Conservation (phyloP, 2,329 filamentous ascomycete genomes). For the Calycina marina region DNA sequence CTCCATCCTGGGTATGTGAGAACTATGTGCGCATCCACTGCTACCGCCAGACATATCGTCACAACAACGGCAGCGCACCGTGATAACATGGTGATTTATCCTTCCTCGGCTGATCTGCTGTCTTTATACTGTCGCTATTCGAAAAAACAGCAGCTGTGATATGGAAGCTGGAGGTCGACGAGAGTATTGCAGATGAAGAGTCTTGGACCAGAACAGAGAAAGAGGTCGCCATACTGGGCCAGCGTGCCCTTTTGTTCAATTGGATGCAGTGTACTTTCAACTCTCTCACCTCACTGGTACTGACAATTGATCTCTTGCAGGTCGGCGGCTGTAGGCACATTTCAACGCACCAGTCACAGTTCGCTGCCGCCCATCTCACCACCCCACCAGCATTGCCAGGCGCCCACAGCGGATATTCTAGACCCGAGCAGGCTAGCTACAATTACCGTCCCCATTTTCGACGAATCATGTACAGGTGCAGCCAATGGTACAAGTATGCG, state of each 20-base stretch:
- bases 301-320: background rate
- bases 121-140: background rate
- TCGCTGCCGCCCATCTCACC: background rate
- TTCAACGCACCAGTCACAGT: background rate
- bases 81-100: background rate
- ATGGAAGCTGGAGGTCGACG: background rate
- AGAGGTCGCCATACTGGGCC: background rate
- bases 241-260: background rate
- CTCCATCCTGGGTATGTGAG: conserved; percentile 27
- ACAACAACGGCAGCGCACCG: conserved; percentile 1
- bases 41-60: conserved; percentile 7
- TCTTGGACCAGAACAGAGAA: background rate
- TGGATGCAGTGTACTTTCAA: background rate
- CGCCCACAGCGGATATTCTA: background rate
- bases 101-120: background rate
- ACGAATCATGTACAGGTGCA: too few relatives aligned
- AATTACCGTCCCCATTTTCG: too few relatives aligned
- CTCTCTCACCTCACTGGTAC: too few relatives aligned
- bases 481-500: too few relatives aligned
- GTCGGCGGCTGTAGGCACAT: conserved; percentile 1
- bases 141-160: background rate
- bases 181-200: background rate
- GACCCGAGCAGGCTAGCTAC: background rate
- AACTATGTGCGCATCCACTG: conserved; percentile 27
- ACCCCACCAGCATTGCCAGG: background rate